phyloP scores from a whole-genome alignment of 1,284 basidiomycete species.

The Fomitopsis palustris region DNA sequence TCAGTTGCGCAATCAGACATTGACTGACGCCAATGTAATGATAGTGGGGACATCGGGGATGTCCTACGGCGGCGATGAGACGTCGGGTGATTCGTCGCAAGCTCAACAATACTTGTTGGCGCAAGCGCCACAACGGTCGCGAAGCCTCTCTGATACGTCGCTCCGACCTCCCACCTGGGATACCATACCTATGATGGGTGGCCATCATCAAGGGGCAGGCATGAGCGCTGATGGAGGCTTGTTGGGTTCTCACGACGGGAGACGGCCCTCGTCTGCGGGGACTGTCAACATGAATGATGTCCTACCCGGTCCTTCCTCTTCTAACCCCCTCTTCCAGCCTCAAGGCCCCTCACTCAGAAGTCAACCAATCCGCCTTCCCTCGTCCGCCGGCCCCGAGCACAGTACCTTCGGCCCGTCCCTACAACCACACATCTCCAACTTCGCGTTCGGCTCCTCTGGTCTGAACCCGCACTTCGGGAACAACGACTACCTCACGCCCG shows the following conservation, averaged over 20 bases:
- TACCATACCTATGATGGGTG: conserved; percentile 29
- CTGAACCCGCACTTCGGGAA: conserved; percentile 14
- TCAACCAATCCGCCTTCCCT: conserved; percentile 20
- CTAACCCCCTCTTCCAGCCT: conserved; percentile 13
- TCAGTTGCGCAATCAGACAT: conserved; percentile 28
- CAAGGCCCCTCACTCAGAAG: conserved; percentile 16
- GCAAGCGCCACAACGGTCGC: conserved; percentile 29
- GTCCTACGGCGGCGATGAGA: conserved; percentile 15
- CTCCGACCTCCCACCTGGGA: conserved; percentile 56
- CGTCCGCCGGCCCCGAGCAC: conserved; percentile 29
- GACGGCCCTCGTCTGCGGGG: conserved; percentile 16
- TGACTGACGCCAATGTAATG: conserved; percentile 25
- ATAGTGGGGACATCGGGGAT: conserved; percentile 17
- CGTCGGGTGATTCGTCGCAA: conserved; percentile 12
- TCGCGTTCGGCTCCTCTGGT: conserved; percentile 24
- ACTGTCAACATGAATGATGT: conserved; percentile 50
- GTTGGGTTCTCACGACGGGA: conserved; percentile 14
- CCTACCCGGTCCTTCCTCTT: conserved; percentile 31
- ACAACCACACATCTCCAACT: conserved; percentile 20
- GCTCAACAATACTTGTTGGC: conserved; percentile 29
- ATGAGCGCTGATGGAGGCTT: conserved; percentile 10
- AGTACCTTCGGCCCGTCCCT: conserved; percentile 27
- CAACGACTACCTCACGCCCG: conserved; percentile 45
- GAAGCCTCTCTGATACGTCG: conserved; percentile 63
- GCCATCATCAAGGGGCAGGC: conserved; percentile 26